These are phyloP conservation scores for Rhododendron mucronatum DNA, from an alignment of 148 eudicot species.

Conservation along the genomic window DNA sequence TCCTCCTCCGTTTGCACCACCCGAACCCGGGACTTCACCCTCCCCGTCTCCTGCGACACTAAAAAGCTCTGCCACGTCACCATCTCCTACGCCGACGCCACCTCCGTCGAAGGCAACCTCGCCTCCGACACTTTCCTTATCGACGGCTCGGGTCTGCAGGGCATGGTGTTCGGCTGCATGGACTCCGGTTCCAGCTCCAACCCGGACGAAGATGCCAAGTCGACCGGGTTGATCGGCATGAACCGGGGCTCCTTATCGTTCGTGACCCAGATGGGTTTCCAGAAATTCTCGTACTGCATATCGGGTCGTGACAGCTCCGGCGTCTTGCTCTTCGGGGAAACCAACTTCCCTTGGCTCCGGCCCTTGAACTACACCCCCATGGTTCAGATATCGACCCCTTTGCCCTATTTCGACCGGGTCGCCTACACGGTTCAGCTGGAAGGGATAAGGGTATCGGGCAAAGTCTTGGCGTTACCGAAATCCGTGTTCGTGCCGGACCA, in stretches of 20 bases:
- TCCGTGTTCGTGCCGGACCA: slow-evolving; percentile 73
- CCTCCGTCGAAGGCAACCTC: slow-evolving; percentile 74
- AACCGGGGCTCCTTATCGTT: slow-evolving; percentile 83
- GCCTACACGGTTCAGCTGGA: slow-evolving; percentile 79
- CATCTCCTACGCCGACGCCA: slow-evolving; percentile 65
- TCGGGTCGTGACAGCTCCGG: slow-evolving; percentile 72
- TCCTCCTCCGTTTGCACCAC: slow-evolving; percentile 42
- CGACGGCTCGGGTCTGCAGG: slow-evolving; percentile 37
- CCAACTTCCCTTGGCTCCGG: slow-evolving; percentile 44
- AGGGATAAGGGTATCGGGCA: slow-evolving; percentile 61
- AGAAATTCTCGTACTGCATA: slow-evolving; percentile 83
- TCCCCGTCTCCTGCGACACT: slow-evolving; percentile 67
- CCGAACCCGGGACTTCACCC: slow-evolving; percentile 49
- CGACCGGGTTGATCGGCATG: slow-evolving; percentile 85
- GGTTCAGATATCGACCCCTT: slow-evolving; percentile 51
- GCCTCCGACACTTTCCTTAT: slow-evolving; percentile 54
- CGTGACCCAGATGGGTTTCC: slow-evolving; percentile 70
- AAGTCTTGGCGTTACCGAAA: slow-evolving; percentile 44
- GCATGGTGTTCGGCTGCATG: slow-evolving; percentile 70
- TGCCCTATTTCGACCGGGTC: slow-evolving; percentile 67
- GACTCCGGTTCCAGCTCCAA: slow-evolving; percentile 46
- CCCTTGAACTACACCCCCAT: slow-evolving; percentile 70
- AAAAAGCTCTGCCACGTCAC: slow-evolving; percentile 62
- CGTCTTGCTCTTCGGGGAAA: slow-evolving; percentile 61
- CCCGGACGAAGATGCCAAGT: slow-evolving; percentile 46